Conservation (phyloP, 2,329 filamentous ascomycete species). For the Venturia aucupariae region DNA sequence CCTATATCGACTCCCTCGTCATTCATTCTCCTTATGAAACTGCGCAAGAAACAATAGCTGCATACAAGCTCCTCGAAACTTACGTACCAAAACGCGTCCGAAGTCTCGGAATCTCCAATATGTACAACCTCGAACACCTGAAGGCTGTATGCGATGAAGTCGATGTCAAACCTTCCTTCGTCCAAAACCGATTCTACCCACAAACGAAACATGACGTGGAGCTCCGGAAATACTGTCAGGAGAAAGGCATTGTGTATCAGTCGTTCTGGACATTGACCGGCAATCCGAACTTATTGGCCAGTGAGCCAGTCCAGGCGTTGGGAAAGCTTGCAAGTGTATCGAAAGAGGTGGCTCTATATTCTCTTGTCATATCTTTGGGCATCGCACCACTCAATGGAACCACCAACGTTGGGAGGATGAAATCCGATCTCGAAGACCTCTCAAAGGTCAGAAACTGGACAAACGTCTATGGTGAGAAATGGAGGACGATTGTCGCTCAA, state of each 20-base stretch:
- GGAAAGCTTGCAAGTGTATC: constrained; percentile 35
- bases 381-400: constrained; percentile 49
- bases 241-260: constrained; percentile 47
- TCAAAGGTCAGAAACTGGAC: constrained; percentile 34
- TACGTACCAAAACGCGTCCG: constrained; percentile 58
- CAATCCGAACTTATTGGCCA: constrained; percentile 43
- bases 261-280: constrained; percentile 54
- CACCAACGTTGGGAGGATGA: constrained; percentile 43
- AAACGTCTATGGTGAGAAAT: constrained; percentile 37
- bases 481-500: constrained; percentile 37
- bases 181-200: constrained; percentile 67
- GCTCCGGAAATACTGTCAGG: constrained; percentile 48
- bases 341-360: constrained; percentile 44
- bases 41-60: constrained; percentile 46
- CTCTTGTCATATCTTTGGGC: constrained; percentile 45
- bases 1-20: constrained; percentile 51
- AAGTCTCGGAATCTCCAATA: constrained; percentile 67
- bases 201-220: constrained; percentile 50
- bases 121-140: constrained; percentile 46
- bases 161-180: constrained; percentile 48
- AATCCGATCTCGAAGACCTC: constrained; percentile 40
- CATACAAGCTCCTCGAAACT: constrained; percentile 56
- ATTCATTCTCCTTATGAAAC: constrained; percentile 48
- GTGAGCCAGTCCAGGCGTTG: constrained; percentile 41
- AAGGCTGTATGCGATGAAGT: constrained; percentile 40